These are phyloP conservation scores for Pyricularia pennisetigena DNA, from an alignment of 2,329 filamentous ascomycete genomes.

Conservation along the genomic window DNA sequence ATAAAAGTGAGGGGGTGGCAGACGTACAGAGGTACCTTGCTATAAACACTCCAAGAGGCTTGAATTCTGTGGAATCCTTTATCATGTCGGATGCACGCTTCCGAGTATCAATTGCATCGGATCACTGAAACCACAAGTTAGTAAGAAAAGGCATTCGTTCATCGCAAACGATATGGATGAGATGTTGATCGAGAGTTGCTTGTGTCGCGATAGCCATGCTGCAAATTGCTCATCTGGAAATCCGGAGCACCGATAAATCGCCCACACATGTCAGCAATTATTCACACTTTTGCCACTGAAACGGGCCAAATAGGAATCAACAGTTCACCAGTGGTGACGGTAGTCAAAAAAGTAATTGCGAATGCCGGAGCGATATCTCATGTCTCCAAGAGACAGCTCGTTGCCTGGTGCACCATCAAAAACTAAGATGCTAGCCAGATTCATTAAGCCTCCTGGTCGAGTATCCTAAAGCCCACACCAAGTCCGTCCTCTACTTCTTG, in stretches of 20 bases:
- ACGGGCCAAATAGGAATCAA: background rate
- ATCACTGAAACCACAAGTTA: too few relatives aligned
- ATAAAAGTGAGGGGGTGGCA: background rate
- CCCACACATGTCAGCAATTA: background rate
- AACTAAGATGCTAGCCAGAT: background rate
- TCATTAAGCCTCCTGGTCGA: background rate
- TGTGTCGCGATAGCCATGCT: too few relatives aligned
- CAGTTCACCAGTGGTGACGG: background rate
- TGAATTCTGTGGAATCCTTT: background rate
- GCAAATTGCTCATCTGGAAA: background rate
- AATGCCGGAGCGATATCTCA: background rate
- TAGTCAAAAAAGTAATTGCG: background rate
- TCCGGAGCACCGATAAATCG: background rate
- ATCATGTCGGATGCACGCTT: background rate
- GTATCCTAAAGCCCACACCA: background rate
- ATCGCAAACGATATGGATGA: too few relatives aligned
- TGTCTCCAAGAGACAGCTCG: background rate
- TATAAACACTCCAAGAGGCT: background rate
- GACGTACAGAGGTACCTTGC: background rate
- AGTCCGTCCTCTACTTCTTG: conserved; percentile 21
- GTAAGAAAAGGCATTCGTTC: too few relatives aligned
- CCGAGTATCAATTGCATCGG: too few relatives aligned
- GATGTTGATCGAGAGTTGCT: too few relatives aligned
- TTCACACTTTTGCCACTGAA: background rate
- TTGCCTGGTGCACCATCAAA: background rate